Base-by-base conservation (phyloP, 148 eudicot genomes). In the Oxyria digyna region DNA sequence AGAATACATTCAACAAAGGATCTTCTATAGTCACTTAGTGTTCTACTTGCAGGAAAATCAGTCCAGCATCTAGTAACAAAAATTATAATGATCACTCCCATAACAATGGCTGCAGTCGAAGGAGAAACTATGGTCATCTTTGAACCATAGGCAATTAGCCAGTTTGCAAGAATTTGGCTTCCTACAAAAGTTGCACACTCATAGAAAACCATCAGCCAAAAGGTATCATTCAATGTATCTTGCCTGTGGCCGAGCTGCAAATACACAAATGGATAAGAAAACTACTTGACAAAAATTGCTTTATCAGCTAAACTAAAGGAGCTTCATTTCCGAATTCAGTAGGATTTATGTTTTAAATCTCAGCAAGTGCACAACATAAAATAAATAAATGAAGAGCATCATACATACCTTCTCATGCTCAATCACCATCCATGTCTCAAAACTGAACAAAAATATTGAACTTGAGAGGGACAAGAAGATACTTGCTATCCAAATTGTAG, bases 401-500 rank as follows among this genome's bases (percentile, higher is more conserved):
- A 59, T 42, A 80, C 83, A 43, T 75, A 94, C 99, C 99, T 94
- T 90, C 63, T 90, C 91, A 72, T 90, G 97, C 74, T 86, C 96
- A 75, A 81, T 81, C 50, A 94, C 96, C 96, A 94, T 85, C 96
- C 96, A 94, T 70, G 97, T 75, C 82, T 94, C 99, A 31, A 94
- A 90, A 76, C 87, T 84, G 82, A 86, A 88, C 35, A 81, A 88
- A 75, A 77, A 94, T 77, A 88, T 81, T 6, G 93, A 83, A 69
- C 86, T 88, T 76, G 97, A 86, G 74, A 94, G 82, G 74, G 93
- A 87, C 75, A 90, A 82, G 74, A 84, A 84, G 55, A 82, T 67
- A 79, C 89, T 88, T 29, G 91, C 87, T 63, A 94, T 65, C 96
- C 85, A 90, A 67, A 88, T 10, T 52, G 78, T 62, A 20, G 90